Conservation (phyloP, 331 rosid species). For the Pyracantha coccinea region DNA sequence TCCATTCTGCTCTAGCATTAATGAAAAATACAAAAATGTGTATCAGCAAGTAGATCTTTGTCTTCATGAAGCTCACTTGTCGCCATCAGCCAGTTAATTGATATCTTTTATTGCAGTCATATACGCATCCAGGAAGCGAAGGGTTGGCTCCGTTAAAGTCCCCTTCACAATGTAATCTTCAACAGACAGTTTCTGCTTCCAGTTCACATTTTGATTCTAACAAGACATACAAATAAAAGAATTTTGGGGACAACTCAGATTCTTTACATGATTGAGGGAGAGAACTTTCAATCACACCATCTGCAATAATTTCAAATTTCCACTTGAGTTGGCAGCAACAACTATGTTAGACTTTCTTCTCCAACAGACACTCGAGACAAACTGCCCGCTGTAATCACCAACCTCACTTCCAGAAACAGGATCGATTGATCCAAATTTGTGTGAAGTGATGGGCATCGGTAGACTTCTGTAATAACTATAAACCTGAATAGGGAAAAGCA, state of each 20-base stretch:
- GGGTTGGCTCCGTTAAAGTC: background rate
- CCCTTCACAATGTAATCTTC: background rate
- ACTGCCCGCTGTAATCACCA: slow-evolving; percentile 36
- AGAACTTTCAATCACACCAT: slow-evolving; percentile 31
- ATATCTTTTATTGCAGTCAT: background rate
- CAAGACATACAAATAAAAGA: background rate
- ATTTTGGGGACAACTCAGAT: background rate
- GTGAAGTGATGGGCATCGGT: slow-evolving; percentile 52
- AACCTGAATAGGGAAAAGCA: slow-evolving; percentile 39
- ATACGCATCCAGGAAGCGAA: background rate
- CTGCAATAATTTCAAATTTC: slow-evolving; percentile 53
- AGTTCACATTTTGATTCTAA: background rate
- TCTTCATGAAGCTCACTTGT: background rate
- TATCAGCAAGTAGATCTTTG: background rate
- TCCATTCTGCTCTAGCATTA: background rate
- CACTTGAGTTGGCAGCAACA: slow-evolving; percentile 65
- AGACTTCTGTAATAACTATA: slow-evolving; percentile 53
- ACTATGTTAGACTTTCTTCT: slow-evolving; percentile 51
- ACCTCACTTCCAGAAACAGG: slow-evolving; percentile 41
- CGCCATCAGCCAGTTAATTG: background rate
- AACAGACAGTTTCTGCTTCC: background rate
- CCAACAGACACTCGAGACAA: slow-evolving; percentile 77
- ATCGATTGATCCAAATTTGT: slow-evolving; percentile 45
- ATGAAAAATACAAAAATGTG: background rate
- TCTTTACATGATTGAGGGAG: background rate